A percentile compares a stretch with the other conserved stretches of the same genome.
Evolutionary conservation across 257 asterid genomes (phyloP).

Genomic region (Lantana camara): DNA sequence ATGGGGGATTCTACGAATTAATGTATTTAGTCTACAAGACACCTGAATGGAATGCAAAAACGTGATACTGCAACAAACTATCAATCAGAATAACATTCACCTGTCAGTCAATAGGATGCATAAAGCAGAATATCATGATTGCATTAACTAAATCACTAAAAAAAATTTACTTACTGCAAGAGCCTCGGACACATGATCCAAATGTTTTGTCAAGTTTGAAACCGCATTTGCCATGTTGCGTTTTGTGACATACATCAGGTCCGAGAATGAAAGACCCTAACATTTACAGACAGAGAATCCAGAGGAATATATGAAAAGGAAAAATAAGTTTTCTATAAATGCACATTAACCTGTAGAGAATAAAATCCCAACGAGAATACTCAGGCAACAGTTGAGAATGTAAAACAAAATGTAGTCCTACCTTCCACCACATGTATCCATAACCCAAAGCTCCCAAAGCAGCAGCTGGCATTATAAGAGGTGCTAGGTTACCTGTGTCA

Average conservation of each 20-base stretch:
- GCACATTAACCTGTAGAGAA: slow-evolving; percentile 13
- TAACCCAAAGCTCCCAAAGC: slow-evolving; percentile 84
- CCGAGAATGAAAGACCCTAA: slow-evolving; percentile 87
- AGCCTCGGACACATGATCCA: slow-evolving; percentile 81
- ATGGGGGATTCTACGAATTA: not conserved
- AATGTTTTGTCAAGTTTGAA: slow-evolving; percentile 79
- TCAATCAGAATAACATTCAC: too few species aligned
- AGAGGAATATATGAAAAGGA: slow-evolving; percentile 1
- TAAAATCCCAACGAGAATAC: not conserved
- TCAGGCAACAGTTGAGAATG: slow-evolving; percentile 15
- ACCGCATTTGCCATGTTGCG: slow-evolving; percentile 85
- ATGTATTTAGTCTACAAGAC: not conserved
- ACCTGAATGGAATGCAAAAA: not conserved
- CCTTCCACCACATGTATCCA: slow-evolving; percentile 99
- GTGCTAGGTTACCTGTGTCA: slow-evolving; percentile 52
- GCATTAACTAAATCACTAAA: not conserved
- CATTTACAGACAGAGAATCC: slow-evolving; percentile 16
- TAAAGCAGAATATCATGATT: not conserved
- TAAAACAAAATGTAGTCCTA: slow-evolving; percentile 26
- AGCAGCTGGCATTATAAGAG: slow-evolving; percentile 71
- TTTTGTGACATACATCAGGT: slow-evolving; percentile 92
- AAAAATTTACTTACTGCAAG: slow-evolving; percentile 61
- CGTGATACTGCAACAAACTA: too few species aligned
- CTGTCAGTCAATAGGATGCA: too few species aligned
- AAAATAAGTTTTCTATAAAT: slow-evolving; percentile 5